Evolutionary conservation across 2,329 filamentous ascomycete species (phyloP), one percentile per base, ranked within the genome.

Genomic region (Moelleriella libera): DNA sequence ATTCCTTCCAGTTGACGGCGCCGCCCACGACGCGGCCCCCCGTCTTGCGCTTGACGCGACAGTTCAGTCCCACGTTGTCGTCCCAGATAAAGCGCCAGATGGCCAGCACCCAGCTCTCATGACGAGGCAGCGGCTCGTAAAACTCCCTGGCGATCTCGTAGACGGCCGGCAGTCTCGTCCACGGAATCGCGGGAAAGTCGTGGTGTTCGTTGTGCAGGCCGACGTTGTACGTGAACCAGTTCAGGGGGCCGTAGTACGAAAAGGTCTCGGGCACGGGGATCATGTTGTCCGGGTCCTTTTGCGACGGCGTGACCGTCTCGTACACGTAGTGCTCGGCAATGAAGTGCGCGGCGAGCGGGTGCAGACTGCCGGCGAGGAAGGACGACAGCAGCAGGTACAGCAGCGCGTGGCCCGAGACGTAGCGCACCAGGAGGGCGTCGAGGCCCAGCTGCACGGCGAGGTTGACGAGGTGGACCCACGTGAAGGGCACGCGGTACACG

Each of bases 161-260:
- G 47, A 98, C 71, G 60, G 74, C 74, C 47, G 82, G 85, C 40
- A 98, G 75, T 32, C 84, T 75, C 8, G 88, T 96, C 92, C 92
- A 98, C 0, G 92, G 90, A 44, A 98, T 79, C 44, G 92, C 92
- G 9, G 92, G 92, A 68, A 98, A 98, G 66, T 98, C 92, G 65
- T 98, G 92, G 67, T 98, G 92, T 72, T 98, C 92, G 63, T 98
- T 98, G 72, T 98, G 92, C 59, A 96, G 71, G 47, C 92, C 92
- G 43, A 98, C 92, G 58, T 98, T 98, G 74, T 97, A 98, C 1
- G 89, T 95, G 45, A 98, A 68, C 58, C 88, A 68, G 68, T 98
- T 98, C 54, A 97, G 76, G 1, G 85, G 79, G 0, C 92, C 92
- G 63, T 98, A 98, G 75, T 98, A 98, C 44, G 84, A 90, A 69